Percentiles rank a stretch among this genome's conserved stretches.
Evolutionary conservation across 768 basidiomycete species (phyloP).

Genomic region (Lactarius evosmus): DNA sequence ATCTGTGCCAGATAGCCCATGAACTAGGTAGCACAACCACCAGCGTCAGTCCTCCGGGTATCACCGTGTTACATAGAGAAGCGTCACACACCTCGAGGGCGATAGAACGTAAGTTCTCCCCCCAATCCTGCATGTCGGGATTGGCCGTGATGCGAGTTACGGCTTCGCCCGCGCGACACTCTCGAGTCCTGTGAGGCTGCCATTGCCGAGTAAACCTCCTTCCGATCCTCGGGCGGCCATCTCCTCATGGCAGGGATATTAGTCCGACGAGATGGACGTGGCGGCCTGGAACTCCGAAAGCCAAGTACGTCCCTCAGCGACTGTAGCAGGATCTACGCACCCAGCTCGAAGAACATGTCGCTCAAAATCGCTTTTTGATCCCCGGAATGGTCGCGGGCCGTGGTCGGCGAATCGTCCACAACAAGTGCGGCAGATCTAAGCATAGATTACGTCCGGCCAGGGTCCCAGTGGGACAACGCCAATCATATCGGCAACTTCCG

Average conservation of each 20-base stretch:
- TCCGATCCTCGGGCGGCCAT: conserved; percentile 43
- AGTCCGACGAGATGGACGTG: conserved; percentile 88
- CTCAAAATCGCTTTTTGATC: conserved; percentile 94
- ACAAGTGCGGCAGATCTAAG: conserved; percentile 30
- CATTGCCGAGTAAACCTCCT: conserved; percentile 52
- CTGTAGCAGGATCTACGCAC: conserved; percentile 73
- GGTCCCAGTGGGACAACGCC: too few species aligned
- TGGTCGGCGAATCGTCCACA: conserved; percentile 62
- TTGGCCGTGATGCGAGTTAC: conserved; percentile 72
- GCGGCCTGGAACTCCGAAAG: conserved; percentile 87
- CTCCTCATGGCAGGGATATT: conserved; percentile 89
- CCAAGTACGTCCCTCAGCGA: conserved; percentile 76
- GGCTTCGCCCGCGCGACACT: conserved; percentile 71
- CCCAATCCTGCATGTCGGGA: conserved; percentile 83
- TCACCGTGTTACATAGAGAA: conserved; percentile 4
- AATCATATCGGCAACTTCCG: background rate
- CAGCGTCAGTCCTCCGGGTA: conserved; percentile 10
- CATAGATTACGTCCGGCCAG: background rate
- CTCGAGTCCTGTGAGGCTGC: conserved; percentile 52
- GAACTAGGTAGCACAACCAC: conserved; percentile 27
- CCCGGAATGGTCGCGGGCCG: conserved; percentile 89
- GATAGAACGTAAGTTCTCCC: conserved; percentile 71
- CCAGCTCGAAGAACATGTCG: conserved; percentile 95
- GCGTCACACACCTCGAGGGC: conserved; percentile 68
- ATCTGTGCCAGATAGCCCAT: conserved; percentile 59